Conservation (phyloP, 495 filamentous ascomycete genomes). For the Parachaetomium inaequale region DNA sequence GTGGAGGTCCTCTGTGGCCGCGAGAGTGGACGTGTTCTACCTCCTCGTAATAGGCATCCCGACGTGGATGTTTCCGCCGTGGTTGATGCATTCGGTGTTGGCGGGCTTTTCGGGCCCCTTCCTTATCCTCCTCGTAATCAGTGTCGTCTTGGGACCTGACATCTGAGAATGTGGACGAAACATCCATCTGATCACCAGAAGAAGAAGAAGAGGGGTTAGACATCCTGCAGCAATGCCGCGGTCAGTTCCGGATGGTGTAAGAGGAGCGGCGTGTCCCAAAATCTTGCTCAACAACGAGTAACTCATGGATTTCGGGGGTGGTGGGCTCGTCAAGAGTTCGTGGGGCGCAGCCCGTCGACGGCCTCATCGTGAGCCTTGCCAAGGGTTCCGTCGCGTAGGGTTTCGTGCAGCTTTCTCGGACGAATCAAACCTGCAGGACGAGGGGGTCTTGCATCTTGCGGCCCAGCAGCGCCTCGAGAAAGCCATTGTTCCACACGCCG, state of each 20-base stretch:
- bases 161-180: background rate
- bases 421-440: constrained; percentile 6
- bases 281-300: background rate
- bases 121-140: background rate
- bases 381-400: background rate
- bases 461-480: background rate
- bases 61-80: no score
- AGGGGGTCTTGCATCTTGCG: background rate
- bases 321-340: background rate
- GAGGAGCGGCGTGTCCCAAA: background rate
- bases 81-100: no score
- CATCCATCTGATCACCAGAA: background rate
- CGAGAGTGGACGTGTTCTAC: no score
- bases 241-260: background rate
- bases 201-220: background rate
- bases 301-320: background rate
- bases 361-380: background rate
- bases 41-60: no score
- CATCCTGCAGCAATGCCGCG: background rate
- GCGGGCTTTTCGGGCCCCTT: background rate
- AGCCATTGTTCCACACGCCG: background rate
- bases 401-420: background rate
- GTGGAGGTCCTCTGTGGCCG: no score
- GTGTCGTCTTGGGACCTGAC: background rate
- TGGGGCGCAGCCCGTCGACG: background rate